These are phyloP conservation scores for Ogataea methanolica DNA, from an alignment of 805 yeast species.

Conservation along the genomic window DNA sequence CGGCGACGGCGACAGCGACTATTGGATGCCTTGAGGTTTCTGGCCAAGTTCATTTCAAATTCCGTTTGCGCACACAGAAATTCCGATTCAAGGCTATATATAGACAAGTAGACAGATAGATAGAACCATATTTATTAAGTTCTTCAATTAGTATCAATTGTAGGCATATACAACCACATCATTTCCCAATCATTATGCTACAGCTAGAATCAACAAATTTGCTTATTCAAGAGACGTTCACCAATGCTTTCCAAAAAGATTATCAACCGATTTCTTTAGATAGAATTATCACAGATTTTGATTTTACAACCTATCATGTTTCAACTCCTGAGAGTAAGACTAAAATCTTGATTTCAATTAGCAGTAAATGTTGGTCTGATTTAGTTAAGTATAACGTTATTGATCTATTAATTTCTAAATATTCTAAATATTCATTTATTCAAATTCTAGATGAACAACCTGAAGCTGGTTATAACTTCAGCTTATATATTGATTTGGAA, in stretches of 20 bases:
- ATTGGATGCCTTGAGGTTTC: no score
- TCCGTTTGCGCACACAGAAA: no score
- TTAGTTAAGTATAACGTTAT: slow-evolving; percentile 62
- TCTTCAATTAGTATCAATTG: not conserved
- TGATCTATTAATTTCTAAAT: slow-evolving; percentile 47
- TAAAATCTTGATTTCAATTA: slow-evolving; percentile 60
- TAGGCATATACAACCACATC: not conserved
- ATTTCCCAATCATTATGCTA: slow-evolving; percentile 49
- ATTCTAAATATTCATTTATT: slow-evolving; percentile 37
- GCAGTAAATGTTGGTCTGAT: slow-evolving; percentile 75
- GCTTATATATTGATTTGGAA: slow-evolving; percentile 59
- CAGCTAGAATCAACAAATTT: slow-evolving; percentile 82
- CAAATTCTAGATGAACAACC: slow-evolving; percentile 34
- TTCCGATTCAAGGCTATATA: no score
- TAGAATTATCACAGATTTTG: slow-evolving; percentile 90
- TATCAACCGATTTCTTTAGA: slow-evolving; percentile 56
- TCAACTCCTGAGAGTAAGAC: slow-evolving; percentile 80
- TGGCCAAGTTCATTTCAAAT: no score
- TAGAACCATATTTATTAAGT: no score
- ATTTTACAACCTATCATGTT: slow-evolving; percentile 89
- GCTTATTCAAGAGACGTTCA: slow-evolving; percentile 73
- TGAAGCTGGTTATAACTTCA: slow-evolving; percentile 81
- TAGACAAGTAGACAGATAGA: not conserved
- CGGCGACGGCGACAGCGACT: no score
- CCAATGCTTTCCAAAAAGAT: slow-evolving; percentile 57